phyloP scores from a whole-genome alignment of 1,284 basidiomycete genomes.

The Malassezia furfur region DNA sequence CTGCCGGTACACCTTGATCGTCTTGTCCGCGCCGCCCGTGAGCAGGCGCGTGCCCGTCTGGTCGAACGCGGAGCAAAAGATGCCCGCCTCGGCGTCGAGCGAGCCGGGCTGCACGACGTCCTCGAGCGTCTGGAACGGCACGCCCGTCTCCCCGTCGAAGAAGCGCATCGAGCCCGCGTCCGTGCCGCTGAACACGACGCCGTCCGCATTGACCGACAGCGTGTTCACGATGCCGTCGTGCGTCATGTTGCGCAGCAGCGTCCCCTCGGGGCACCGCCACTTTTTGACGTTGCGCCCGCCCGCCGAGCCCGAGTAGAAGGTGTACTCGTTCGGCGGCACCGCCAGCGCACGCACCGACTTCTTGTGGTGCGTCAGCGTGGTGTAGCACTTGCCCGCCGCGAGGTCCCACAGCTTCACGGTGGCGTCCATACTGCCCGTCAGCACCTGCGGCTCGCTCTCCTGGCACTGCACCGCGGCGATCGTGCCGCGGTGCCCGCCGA shows the following conservation, averaged over 20 bases:
- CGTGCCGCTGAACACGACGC: conserved; percentile 83
- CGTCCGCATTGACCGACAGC: conserved; percentile 81
- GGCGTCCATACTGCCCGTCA: conserved; percentile 95
- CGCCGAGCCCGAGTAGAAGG: conserved; percentile 81
- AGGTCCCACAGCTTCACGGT: conserved; percentile 95
- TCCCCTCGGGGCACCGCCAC: conserved; percentile 94
- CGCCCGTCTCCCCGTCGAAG: conserved; percentile 76
- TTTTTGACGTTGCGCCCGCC: conserved; percentile 99
- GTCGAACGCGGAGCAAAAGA: conserved; percentile 89
- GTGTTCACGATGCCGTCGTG: conserved; percentile 98
- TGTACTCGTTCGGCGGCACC: conserved; percentile 80
- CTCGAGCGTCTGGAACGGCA: conserved; percentile 85
- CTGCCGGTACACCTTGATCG: conserved; percentile 20
- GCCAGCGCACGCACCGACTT: conserved; percentile 86
- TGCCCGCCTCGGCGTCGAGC: conserved; percentile 83
- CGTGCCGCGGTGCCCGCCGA: conserved; percentile 85
- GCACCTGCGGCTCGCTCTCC: conserved; percentile 91
- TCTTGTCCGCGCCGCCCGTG: conserved; percentile 91
- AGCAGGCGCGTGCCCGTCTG: conserved; percentile 81
- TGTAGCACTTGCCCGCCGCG: conserved; percentile 92
- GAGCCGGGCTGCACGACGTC: conserved; percentile 94
- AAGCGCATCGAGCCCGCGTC: conserved; percentile 36
- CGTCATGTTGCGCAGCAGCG: conserved; percentile 87
- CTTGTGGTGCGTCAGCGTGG: conserved; percentile 94
- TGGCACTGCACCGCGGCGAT: conserved; percentile 89